Evolutionary conservation across 2,329 filamentous ascomycete genomes (phyloP), one percentile per base, ranked within the genome.

Genomic region (Fusarium veterinarium): DNA sequence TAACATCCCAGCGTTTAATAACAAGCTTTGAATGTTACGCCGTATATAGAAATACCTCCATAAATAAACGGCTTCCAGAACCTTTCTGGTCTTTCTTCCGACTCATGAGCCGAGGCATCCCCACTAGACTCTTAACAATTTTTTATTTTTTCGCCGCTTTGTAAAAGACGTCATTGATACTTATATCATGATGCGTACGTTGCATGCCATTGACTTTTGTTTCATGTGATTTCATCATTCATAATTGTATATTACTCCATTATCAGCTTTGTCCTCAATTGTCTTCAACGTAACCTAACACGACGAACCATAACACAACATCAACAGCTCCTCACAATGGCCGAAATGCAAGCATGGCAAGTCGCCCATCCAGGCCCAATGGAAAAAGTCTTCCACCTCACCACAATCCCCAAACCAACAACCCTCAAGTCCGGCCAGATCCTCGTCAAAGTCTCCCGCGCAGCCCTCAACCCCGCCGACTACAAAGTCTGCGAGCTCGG

Each of bases 391-490:
- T 64, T 82, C 31, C 60, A 64, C 17, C 75, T 81, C 38, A 3
- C 60, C 6, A 41, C 56, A 30, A 42, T 65, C 19, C 48, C 77
- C 41, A 64, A 65, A 5, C 79, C 80, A 17, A 57, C 63, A 10
- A 31, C 48, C 35, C 72, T 80, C 46, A 69, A 76, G 14, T 41
- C 67, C 6, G 78, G 80, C 52, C 73, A 83, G 44, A 78, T 86
- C 55, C 80, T 87, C 46, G 78, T 88, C 55, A 77, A 81, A 58
- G 84, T 88, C 60, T 75, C 80, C 61, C 80, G 82, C 71, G 81
- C 83, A 3, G 78, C 81, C 9, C 76, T 86, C 38, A 88, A 89
- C 75, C 86, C 86, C 0, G 83, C 84, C 63, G 86, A 88, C 77
- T 83, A 84, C 82, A 88, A 88, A 68, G 51, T 86, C 8, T 75